phyloP scores from a whole-genome alignment of 257 asterid species.

The Anisodus acutangulus region DNA sequence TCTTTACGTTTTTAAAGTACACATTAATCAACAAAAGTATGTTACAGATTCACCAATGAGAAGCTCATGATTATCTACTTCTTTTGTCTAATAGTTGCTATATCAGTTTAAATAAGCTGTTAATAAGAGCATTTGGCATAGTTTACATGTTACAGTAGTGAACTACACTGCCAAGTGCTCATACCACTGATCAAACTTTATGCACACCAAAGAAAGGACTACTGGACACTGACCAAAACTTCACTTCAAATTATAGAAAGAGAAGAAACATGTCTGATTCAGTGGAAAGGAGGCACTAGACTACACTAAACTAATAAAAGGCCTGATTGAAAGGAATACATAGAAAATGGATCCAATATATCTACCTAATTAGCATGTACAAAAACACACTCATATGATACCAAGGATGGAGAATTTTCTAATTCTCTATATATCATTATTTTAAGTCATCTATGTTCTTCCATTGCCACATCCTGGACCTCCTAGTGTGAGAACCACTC shows the following conservation, averaged over 20 bases:
- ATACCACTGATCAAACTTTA: too few relatives aligned
- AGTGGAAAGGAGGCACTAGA: neutral
- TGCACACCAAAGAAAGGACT: too few relatives aligned
- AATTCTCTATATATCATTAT: neutral
- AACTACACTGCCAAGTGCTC: too few relatives aligned
- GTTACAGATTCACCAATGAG: neutral
- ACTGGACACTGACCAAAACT: neutral
- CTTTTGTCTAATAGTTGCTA: neutral
- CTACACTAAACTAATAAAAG: neutral
- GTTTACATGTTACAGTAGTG: too few relatives aligned
- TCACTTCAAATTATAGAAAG: constrained; percentile 1
- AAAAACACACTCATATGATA: neutral
- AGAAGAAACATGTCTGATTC: neutral
- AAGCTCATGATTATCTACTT: neutral
- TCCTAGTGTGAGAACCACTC: constrained; percentile 77
- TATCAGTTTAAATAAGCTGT: too few relatives aligned
- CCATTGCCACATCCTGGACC: constrained; percentile 68
- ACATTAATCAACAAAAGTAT: too few relatives aligned
- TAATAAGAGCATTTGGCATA: too few relatives aligned
- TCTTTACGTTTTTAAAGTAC: too few relatives aligned
- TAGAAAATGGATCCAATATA: constrained; percentile 11
- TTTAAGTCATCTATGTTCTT: neutral
- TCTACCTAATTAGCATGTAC: constrained; percentile 26
- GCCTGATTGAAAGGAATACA: neutral
- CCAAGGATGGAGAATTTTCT: neutral